Conservation (phyloP, 2,329 filamentous ascomycete species). For the Aspergillus versicolor region DNA sequence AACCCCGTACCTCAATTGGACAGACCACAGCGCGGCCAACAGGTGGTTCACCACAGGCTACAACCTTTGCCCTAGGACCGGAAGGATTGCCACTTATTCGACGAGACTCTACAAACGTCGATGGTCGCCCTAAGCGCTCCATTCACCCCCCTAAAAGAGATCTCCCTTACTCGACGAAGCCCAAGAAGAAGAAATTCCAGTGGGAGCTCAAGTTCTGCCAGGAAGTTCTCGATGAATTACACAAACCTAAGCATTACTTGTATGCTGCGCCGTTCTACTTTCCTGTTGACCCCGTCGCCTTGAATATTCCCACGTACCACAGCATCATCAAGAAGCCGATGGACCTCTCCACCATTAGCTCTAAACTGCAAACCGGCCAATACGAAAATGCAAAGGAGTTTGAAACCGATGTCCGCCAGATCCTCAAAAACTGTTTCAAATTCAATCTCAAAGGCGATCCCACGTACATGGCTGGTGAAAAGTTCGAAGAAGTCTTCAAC, state of each 20-base stretch:
- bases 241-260: constrained; percentile 67
- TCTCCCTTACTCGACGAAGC: constrained; percentile 82
- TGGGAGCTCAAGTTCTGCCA: constrained; percentile 90
- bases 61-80: constrained; percentile 72
- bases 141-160: constrained; percentile 94
- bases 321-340: constrained; percentile 95
- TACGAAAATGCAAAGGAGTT: constrained; percentile 85
- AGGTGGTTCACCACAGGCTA: constrained; percentile 40
- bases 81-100: constrained; percentile 79
- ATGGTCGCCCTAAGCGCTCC: constrained; percentile 84
- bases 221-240: constrained; percentile 73
- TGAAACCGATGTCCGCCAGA: constrained; percentile 75
- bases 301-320: constrained; percentile 92
- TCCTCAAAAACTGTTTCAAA: constrained; percentile 85
- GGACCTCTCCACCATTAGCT: constrained; percentile 81
- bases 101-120: constrained; percentile 75
- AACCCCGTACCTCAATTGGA: constrained; percentile 46
- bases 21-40: constrained; percentile 36
- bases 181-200: constrained; percentile 86
- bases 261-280: constrained; percentile 73
- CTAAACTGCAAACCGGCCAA: constrained; percentile 73
- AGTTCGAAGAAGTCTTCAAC: constrained; percentile 74
- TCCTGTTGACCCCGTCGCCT: constrained; percentile 88
- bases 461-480: constrained; percentile 69
- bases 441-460: constrained; percentile 83